Conservation (phyloP, 805 yeast genomes). For the Metschnikowia picachoensis region DNA sequence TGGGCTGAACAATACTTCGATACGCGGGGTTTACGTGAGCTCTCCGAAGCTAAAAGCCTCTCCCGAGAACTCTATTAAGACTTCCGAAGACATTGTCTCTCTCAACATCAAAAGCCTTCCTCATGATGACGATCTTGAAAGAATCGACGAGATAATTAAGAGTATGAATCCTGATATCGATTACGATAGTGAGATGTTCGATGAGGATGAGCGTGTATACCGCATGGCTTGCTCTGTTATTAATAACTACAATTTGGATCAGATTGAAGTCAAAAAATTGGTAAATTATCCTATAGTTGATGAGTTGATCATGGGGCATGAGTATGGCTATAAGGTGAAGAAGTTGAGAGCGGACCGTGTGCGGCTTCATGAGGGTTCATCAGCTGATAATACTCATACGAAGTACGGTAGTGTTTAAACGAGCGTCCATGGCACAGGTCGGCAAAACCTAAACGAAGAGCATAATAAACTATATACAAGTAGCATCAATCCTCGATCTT, state of each 20-base stretch:
- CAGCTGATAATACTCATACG: conserved; percentile 9
- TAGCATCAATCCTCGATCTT: conserved; percentile 34
- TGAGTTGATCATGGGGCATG: conserved; percentile 36
- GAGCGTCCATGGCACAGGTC: conserved; percentile 11
- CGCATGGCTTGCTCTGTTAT: conserved; percentile 25
- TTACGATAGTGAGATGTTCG: conserved; percentile 32
- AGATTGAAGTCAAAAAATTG: conserved; percentile 29
- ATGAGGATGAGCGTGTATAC: conserved; percentile 37
- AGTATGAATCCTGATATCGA: conserved; percentile 20
- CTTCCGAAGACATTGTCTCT: conserved; percentile 1
- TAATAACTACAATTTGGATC: conserved; percentile 25
- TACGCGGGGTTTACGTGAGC: conserved; percentile 28
- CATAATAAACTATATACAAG: conserved; percentile 3
- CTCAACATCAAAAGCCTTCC: conserved; percentile 2
- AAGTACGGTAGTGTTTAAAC: conserved; percentile 18
- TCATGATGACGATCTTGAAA: conserved; percentile 7
- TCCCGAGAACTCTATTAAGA: conserved; percentile 19
- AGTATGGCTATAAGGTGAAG: conserved; percentile 39
- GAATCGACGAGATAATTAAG: conserved; percentile 22
- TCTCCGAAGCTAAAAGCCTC: conserved; percentile 24
- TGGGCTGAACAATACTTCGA: conserved; percentile 29
- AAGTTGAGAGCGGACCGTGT: conserved; percentile 30
- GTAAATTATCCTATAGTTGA: conserved; percentile 45
- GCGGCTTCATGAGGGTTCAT: conserved; percentile 10
- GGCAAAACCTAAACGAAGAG: too few relatives aligned